phyloP scores from a whole-genome alignment of 176 grass and related monocot species.

The Oryza rufipogon region DNA sequence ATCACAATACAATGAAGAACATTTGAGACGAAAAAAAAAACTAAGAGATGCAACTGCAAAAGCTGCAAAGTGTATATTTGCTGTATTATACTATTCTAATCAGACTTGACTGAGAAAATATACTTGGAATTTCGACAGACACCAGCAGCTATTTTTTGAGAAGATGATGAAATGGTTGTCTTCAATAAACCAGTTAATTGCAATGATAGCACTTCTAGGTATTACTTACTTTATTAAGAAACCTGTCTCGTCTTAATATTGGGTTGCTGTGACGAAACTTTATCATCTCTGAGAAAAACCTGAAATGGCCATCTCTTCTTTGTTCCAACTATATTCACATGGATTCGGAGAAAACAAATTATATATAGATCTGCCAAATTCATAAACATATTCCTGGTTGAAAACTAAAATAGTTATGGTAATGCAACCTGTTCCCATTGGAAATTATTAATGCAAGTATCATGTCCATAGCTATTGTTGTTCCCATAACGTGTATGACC shows the following conservation, averaged over 20 bases:
- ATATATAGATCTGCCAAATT: slow-evolving; percentile 12
- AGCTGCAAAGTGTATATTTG: slow-evolving; percentile 3
- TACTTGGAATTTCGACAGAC: slow-evolving; percentile 10
- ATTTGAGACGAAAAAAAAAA: slow-evolving; percentile 9
- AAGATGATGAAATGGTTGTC: not conserved
- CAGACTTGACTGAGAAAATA: not conserved
- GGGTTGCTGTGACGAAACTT: slow-evolving; percentile 80
- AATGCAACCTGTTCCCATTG: slow-evolving; percentile 80
- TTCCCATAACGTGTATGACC: slow-evolving; percentile 95
- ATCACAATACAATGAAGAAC: slow-evolving; percentile 20
- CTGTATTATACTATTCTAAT: not conserved
- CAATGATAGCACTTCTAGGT: not conserved
- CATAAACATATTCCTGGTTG: slow-evolving; percentile 17
- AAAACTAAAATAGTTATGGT: slow-evolving; percentile 29
- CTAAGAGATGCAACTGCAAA: slow-evolving; percentile 21
- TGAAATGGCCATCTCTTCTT: slow-evolving; percentile 77
- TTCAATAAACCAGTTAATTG: slow-evolving; percentile 11
- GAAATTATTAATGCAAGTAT: slow-evolving; percentile 92
- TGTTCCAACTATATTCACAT: slow-evolving; percentile 61
- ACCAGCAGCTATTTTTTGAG: not conserved
- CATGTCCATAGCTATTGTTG: slow-evolving; percentile 99
- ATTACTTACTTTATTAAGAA: slow-evolving; percentile 80
- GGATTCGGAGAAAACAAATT: slow-evolving; percentile 33
- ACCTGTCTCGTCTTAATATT: slow-evolving; percentile 63
- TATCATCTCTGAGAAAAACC: slow-evolving; percentile 95